These are phyloP conservation scores for Epichloe brachyelytri DNA, from an alignment of 2,329 filamentous ascomycete species.

Conservation along the genomic window DNA sequence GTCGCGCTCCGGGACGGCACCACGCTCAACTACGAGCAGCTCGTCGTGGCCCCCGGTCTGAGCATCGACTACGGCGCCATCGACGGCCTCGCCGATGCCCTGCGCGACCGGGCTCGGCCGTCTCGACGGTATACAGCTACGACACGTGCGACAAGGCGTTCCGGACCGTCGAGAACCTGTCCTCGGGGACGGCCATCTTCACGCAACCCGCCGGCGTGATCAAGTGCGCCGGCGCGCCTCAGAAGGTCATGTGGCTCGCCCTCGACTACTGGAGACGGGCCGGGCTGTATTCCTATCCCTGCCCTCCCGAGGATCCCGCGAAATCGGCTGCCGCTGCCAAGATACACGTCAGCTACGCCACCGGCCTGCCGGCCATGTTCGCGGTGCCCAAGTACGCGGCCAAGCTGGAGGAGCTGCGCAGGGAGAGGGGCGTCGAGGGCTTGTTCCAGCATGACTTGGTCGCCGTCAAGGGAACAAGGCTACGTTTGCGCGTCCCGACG, in stretches of 20 bases:
- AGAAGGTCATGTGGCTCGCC: constrained; percentile 51
- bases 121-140: constrained; percentile 46
- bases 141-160: constrained; percentile 42
- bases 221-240: constrained; percentile 27
- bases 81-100: constrained; percentile 33
- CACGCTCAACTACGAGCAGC: constrained; percentile 47
- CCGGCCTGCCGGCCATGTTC: constrained; percentile 38
- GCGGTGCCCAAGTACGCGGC: too few relatives aligned
- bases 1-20: constrained; percentile 43
- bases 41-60: constrained; percentile 49
- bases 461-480: constrained; percentile 38
- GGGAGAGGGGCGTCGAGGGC: constrained; percentile 36
- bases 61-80: constrained; percentile 36
- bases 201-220: constrained; percentile 41
- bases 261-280: constrained; percentile 43
- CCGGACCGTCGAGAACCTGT: constrained; percentile 31
- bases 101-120: constrained; percentile 21
- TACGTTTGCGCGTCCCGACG: constrained; percentile 32
- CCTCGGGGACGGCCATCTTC: constrained; percentile 41
- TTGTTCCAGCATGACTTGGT: constrained; percentile 46
- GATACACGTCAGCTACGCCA: constrained; percentile 36
- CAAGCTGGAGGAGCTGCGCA: too few relatives aligned
- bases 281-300: constrained; percentile 29
- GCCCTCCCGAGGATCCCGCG: constrained; percentile 13
- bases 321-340: constrained; percentile 27